Conservation (phyloP, 2,329 filamentous ascomycete genomes). For the Talaromyces sp. region DNA sequence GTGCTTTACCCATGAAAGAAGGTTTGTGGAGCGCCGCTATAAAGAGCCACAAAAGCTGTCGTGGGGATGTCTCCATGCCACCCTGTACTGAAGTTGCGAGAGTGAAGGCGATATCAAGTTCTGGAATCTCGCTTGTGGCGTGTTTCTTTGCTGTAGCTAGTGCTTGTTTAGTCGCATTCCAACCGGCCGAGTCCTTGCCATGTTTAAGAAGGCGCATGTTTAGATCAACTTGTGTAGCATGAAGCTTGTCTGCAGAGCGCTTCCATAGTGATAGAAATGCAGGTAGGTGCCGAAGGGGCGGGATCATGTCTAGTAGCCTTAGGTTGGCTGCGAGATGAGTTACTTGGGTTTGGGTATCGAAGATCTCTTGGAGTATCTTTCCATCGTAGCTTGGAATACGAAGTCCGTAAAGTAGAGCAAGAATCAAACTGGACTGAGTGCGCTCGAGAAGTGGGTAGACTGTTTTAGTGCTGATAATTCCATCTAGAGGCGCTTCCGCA, state of each 20-base stretch:
- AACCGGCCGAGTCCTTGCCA: neutral
- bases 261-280: neutral
- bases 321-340: neutral
- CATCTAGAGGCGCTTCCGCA: neutral
- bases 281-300: neutral
- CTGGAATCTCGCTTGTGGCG: neutral
- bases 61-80: neutral
- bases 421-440: neutral
- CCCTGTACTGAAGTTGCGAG: neutral
- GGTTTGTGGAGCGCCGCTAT: neutral
- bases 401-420: neutral
- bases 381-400: neutral
- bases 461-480: neutral
- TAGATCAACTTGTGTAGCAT: neutral
- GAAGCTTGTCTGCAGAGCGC: neutral
- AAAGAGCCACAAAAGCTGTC: neutral
- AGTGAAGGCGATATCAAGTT: neutral
- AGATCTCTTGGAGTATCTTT: neutral
- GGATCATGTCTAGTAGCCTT: neutral
- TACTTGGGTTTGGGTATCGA: neutral
- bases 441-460: neutral
- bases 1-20: neutral
- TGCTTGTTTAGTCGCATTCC: neutral
- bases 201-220: neutral
- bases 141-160: neutral